phyloP scores from a whole-genome alignment of 2,329 filamentous ascomycete genomes.

The Chaetomiaceae sp. region DNA sequence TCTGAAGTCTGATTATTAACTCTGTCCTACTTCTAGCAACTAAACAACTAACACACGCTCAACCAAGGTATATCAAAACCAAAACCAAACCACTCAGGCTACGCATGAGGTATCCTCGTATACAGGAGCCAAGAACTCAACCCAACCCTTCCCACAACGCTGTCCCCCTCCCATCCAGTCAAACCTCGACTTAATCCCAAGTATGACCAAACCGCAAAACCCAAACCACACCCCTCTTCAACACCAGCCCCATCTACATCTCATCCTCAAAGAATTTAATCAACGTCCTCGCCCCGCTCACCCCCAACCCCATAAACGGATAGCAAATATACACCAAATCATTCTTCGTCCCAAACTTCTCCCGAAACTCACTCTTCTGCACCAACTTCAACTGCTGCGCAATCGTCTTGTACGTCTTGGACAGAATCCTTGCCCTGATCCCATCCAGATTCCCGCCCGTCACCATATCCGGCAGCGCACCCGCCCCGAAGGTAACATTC shows the following conservation, averaged over 20 bases:
- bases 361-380: conserved; percentile 82
- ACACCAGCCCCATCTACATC: conserved; percentile 17
- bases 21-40: too few species aligned
- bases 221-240: too few species aligned
- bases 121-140: too few species aligned
- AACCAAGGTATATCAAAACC: too few species aligned
- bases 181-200: too few species aligned
- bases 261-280: conserved; percentile 81
- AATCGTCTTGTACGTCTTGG: conserved; percentile 76
- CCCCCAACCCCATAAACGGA: conserved; percentile 77
- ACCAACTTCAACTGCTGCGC: conserved; percentile 77
- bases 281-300: conserved; percentile 77
- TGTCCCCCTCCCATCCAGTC: too few species aligned
- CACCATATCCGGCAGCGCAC: conserved; percentile 68
- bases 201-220: too few species aligned
- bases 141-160: too few species aligned
- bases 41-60: too few species aligned
- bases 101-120: too few species aligned
- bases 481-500: conserved; percentile 80
- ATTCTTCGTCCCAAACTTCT: conserved; percentile 81
- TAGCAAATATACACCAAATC: conserved; percentile 89
- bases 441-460: conserved; percentile 80
- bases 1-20: too few species aligned
- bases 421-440: conserved; percentile 73
- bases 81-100: too few species aligned